Conservation (phyloP, 306 rosid species). For the Ochetophila trinervis region DNA sequence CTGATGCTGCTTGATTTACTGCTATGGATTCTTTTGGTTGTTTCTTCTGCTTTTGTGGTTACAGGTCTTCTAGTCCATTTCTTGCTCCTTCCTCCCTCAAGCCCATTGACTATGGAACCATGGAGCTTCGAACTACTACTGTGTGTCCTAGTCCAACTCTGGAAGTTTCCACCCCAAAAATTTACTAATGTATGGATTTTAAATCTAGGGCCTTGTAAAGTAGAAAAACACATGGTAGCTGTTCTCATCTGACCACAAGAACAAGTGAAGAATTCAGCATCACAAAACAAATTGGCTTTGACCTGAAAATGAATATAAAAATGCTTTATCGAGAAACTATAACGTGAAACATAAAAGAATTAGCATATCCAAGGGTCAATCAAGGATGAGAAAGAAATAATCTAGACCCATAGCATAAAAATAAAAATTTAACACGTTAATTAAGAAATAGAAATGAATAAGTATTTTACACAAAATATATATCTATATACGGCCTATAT, state of each 20-base stretch:
- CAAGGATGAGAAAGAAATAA: constrained; percentile 7
- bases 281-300: constrained; percentile 29
- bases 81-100: constrained; percentile 54
- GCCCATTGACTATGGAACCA: constrained; percentile 46
- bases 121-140: constrained; percentile 39
- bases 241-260: constrained; percentile 55
- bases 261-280: constrained; percentile 15
- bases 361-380: background rate
- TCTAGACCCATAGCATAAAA: background rate
- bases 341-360: constrained; percentile 4
- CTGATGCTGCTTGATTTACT: constrained; percentile 45
- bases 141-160: constrained; percentile 38
- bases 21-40: constrained; percentile 28
- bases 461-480: background rate
- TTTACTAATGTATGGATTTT: constrained; percentile 53
- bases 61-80: constrained; percentile 75
- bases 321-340: constrained; percentile 6
- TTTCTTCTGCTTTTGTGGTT: constrained; percentile 59
- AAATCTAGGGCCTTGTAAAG: constrained; percentile 64
- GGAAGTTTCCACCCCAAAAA: constrained; percentile 55
- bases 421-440: too few species aligned
- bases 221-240: constrained; percentile 57
- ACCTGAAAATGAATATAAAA: constrained; percentile 43
- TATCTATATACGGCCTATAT: too few species aligned
- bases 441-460: too few species aligned